Base-by-base conservation (phyloP, 495 filamentous ascomycete species). In the Saxophila tyrrhenica region DNA sequence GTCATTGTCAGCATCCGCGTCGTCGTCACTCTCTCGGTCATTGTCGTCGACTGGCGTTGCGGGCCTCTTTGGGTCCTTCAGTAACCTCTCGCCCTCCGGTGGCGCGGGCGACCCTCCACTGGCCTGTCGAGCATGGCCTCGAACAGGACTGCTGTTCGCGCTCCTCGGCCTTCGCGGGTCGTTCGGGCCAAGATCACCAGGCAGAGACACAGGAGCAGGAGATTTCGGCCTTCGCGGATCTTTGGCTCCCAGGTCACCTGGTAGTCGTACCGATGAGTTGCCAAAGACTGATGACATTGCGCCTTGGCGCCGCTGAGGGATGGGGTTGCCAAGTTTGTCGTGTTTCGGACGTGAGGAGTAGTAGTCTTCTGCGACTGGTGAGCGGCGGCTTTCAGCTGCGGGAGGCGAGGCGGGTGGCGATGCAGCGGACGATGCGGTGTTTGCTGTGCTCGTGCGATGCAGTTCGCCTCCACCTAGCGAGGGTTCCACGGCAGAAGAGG, bases 261-360 rank as follows among this genome's bases (percentile, higher is more conserved):
- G 73, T 68, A 53, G 71, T 72, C 52, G 67, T 65, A 69, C 72
- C 64, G 38, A 70, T 71, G 54, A 66, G 63, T 20, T 63, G 49
- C 53, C 59, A 47, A 58, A 67, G 51, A 55, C 70, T 63, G 52
- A 24, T 64, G 52, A 80, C 71, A 64, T 85, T 75, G 41, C 82
- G 71, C 80, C 64, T 73, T 61, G 70, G 59, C 61, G 63, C 53
- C 67, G 70, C 39, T 62, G 55, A 11, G 58, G 58, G 5, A 61
- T 57, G 2, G 39, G 49, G 39, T 61, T 61, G 38, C 58, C 58
- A 2, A 61, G 55, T 42, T 39, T 43, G 39, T 61, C 58, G 32
- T 29, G 44, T 35, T 48, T 53, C 7, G 58, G 55, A n/a, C 58
- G 49, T 2, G 54, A 32, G 3, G 58, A 44, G 42, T 61, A 61